These are phyloP conservation scores for Ceratorhiza oryzae-sativae DNA, from an alignment of 1,284 basidiomycete genomes.

Conservation along the genomic window DNA sequence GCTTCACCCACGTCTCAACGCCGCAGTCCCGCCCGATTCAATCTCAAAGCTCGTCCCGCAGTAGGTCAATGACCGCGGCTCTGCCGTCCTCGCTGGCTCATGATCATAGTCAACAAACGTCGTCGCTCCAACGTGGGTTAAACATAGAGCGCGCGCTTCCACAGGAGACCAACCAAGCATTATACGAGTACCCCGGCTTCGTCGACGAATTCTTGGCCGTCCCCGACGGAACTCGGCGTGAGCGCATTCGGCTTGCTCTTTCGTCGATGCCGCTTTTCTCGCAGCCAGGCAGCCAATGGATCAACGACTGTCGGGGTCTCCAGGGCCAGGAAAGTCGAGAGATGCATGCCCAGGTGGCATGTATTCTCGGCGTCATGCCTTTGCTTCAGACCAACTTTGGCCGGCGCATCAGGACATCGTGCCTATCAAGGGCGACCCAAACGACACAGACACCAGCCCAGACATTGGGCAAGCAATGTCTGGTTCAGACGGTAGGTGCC, in stretches of 20 bases:
- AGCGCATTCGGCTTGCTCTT: background rate
- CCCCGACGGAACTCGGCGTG: background rate
- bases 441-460: constrained; percentile 5
- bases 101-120: background rate
- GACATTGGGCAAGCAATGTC: background rate
- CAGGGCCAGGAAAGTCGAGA: background rate
- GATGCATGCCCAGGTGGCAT: background rate
- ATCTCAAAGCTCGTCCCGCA: constrained; percentile 1
- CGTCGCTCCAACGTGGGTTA: background rate
- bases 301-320: background rate
- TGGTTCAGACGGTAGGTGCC: background rate
- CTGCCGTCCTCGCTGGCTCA: background rate
- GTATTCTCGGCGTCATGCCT: constrained; percentile 10
- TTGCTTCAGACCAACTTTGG: background rate
- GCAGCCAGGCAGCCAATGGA: background rate
- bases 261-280: background rate
- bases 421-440: background rate
- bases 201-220: constrained; percentile 1
- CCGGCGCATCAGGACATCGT: background rate
- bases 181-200: constrained; percentile 5
- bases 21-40: background rate
- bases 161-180: constrained; percentile 1
- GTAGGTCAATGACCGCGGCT: background rate
- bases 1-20: too few relatives aligned
- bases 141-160: constrained; percentile 3